These are phyloP conservation scores for Lecanicillium sp. DNA, from an alignment of 2,329 filamentous ascomycete species.

Conservation along the genomic window DNA sequence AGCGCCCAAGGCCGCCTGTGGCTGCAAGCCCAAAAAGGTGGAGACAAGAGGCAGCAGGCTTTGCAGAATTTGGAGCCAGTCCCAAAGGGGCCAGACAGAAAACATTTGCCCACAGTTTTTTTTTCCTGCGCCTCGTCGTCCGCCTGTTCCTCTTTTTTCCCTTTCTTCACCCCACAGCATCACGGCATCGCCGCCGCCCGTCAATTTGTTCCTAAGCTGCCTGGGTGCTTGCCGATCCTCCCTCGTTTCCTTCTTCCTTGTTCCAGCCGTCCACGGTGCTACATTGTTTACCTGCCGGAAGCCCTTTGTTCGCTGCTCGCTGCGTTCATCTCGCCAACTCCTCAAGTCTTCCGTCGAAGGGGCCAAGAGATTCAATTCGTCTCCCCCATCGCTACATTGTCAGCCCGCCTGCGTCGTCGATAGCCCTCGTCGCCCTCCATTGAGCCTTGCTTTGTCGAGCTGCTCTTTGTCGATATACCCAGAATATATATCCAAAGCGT, in stretches of 20 bases:
- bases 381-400: too few species aligned
- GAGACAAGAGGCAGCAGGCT: not conserved
- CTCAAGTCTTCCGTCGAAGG: too few species aligned
- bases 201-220: constrained; percentile 10
- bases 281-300: not conserved
- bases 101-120: constrained; percentile 15
- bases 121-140: constrained; percentile 12
- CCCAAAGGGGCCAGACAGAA: constrained; percentile 16
- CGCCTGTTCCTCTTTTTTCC: constrained; percentile 12
- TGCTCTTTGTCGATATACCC: too few species aligned
- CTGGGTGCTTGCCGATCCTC: constrained; percentile 14
- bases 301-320: too few species aligned
- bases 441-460: too few species aligned
- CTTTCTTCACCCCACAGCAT: constrained; percentile 18
- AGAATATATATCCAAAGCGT: too few species aligned
- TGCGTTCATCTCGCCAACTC: too few species aligned
- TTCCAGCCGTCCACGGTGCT: constrained; percentile 5
- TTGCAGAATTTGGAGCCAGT: constrained; percentile 7
- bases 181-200: constrained; percentile 18
- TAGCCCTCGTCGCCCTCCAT: too few species aligned
- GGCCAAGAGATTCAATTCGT: too few species aligned
- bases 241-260: constrained; percentile 11
- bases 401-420: too few species aligned
- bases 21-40: not conserved
- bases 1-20: constrained; percentile 6